Percentiles rank a stretch among this genome's conserved stretches.
phyloP scores from a whole-genome alignment of 1,284 basidiomycete species.

The Tilletia caries region DNA sequence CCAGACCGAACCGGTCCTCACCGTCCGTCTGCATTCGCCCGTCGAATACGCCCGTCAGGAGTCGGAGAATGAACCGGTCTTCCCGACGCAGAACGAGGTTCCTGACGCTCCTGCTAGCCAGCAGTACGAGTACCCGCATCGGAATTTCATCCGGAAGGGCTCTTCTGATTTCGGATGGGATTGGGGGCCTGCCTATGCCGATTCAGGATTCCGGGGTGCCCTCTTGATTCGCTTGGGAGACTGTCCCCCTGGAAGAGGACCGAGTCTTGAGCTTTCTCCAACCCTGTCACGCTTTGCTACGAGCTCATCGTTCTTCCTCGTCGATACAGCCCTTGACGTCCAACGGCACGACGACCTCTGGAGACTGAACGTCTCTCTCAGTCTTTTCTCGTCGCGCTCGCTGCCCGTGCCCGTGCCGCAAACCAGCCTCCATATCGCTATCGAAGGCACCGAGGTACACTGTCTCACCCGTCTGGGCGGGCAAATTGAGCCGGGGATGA shows the following conservation, averaged over 20 bases:
- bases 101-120: constrained; percentile 12
- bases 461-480: not conserved
- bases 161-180: constrained; percentile 48
- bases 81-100: constrained; percentile 21
- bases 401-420: not conserved
- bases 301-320: not conserved
- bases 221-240: not conserved
- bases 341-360: not conserved
- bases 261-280: not conserved
- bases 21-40: constrained; percentile 24
- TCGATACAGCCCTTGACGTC: constrained; percentile 1
- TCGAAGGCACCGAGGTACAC: not conserved
- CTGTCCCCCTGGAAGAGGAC: not conserved
- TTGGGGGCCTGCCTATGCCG: constrained; percentile 36
- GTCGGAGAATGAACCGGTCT: constrained; percentile 20
- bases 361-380: not conserved
- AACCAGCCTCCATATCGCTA: not conserved
- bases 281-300: not conserved
- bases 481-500: not conserved
- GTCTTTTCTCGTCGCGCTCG: not conserved
- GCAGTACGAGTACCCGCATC: constrained; percentile 33
- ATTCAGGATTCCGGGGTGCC: constrained; percentile 2
- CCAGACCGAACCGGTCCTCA: constrained; percentile 16
- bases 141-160: constrained; percentile 42
- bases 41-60: constrained; percentile 24